These are phyloP conservation scores for Plenodomus biglobosus DNA, from an alignment of 2,329 filamentous ascomycete species.

Conservation along the genomic window DNA sequence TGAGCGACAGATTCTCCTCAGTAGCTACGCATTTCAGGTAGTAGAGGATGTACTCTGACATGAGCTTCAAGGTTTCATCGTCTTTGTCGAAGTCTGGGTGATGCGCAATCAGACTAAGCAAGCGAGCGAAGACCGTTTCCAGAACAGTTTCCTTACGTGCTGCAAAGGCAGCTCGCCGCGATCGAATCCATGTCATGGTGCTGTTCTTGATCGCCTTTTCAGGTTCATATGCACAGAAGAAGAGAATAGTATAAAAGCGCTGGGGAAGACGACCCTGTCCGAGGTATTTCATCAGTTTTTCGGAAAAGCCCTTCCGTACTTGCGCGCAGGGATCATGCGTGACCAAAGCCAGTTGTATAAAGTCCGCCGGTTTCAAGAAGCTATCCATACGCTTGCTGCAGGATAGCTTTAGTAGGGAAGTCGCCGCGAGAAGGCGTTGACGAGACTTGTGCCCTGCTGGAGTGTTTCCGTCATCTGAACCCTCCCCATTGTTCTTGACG, in stretches of 20 bases:
- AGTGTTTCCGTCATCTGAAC: constrained; percentile 71
- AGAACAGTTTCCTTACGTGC: constrained; percentile 62
- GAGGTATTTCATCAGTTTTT: constrained; percentile 88
- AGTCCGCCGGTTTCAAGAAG: constrained; percentile 69
- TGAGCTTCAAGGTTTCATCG: constrained; percentile 71
- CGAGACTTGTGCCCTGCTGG: constrained; percentile 76
- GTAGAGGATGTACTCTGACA: constrained; percentile 85
- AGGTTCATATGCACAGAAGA: constrained; percentile 90
- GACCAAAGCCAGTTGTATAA: constrained; percentile 78
- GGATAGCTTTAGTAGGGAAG: constrained; percentile 79
- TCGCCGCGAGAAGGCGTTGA: constrained; percentile 79
- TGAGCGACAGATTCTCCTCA: constrained; percentile 82
- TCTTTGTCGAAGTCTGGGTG: constrained; percentile 78
- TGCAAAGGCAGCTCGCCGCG: constrained; percentile 68
- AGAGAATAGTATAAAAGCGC: constrained; percentile 87
- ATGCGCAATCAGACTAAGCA: constrained; percentile 86
- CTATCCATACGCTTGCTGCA: constrained; percentile 74
- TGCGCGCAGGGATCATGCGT: constrained; percentile 74
- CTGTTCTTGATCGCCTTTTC: constrained; percentile 69
- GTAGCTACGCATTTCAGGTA: constrained; percentile 82
- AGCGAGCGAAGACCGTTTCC: constrained; percentile 77
- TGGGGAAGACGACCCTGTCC: constrained; percentile 68
- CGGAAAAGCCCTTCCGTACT: constrained; percentile 77
- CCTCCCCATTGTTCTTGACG: constrained; percentile 74
- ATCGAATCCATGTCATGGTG: constrained; percentile 85